A percentile compares a stretch with the other conserved stretches of the same genome.
Evolutionary conservation across 2,329 filamentous ascomycete genomes (phyloP).

Genomic region (Colletotrichum truncatum): DNA sequence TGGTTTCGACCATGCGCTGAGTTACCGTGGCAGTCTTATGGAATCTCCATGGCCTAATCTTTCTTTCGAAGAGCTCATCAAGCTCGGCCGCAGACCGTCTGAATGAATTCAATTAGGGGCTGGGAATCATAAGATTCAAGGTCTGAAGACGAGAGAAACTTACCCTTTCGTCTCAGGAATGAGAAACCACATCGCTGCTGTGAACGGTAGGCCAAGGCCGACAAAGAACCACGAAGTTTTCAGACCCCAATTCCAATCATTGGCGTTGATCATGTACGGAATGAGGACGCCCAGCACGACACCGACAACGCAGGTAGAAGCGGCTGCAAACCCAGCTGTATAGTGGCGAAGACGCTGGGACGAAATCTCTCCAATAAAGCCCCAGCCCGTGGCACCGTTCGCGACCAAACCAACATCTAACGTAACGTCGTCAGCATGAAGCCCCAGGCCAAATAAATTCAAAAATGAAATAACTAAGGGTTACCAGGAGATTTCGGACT

Average conservation of each 20-base stretch:
- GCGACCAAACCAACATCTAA: conserved; percentile 36
- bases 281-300: conserved; percentile 35
- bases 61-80: conserved; percentile 37
- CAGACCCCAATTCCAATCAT: conserved; percentile 42
- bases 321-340: conserved; percentile 42
- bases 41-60: conserved; percentile 37
- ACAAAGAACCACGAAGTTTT: conserved; percentile 43
- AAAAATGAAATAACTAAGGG: background rate
- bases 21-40: conserved; percentile 29
- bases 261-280: conserved; percentile 43
- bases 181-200: conserved; percentile 37
- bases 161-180: conserved; percentile 30
- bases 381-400: conserved; percentile 39
- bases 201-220: conserved; percentile 37
- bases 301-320: conserved; percentile 35
- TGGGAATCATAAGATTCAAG: too few species aligned
- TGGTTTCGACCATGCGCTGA: conserved; percentile 6
- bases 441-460: too few species aligned
- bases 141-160: too few species aligned
- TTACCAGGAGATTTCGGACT: conserved; percentile 16
- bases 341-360: conserved; percentile 43
- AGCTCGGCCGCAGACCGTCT: conserved; percentile 35
- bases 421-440: background rate
- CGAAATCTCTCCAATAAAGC: conserved; percentile 45
- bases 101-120: background rate